Base-by-base conservation (phyloP, 805 yeast genomes). In the Teunomyces gatunensis region DNA sequence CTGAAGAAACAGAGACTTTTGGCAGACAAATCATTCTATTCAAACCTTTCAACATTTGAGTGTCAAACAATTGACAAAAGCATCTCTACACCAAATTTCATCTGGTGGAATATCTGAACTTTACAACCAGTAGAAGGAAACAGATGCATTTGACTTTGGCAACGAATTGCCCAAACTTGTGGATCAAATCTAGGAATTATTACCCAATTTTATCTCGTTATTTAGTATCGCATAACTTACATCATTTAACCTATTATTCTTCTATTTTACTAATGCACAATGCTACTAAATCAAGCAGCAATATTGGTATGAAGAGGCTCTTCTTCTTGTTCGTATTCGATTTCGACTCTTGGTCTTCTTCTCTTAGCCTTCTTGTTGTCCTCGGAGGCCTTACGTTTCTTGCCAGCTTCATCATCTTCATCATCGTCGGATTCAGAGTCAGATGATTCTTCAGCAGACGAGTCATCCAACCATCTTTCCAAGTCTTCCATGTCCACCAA, bases 401-500 rank as follows among this genome's bases (percentile, higher is more conserved):
- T 42, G 25, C 52, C 69, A 10, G 63, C 64, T 25, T 60, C 65
- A 13, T 55, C 61, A 12, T 69, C 78, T 3, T 67, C 73, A 28
- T 65, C 73, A 60, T 51, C 70, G 15, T 51, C 70, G 15, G 54
- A 63, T 35, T 62, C 69, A 5, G 58, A 60, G 32, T 69, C 83
- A 35, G 75, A 47, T 6, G 39, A 65, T 28, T 58, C 68, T 18
- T 51, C 54, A 40, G 64, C 76, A 47, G 68, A 56, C 3, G 69
- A 64, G 47, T 65, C 71, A 41, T 71, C 88, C 45, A 87, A 73
- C 97, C 97, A 92, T 67, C 81, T 84, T 68, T 91, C 94, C 54
- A 91, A 73, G 58, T 92, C 97, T 71, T 91, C 97, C 73, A 92
- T 80, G 62, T 94, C 97, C 21, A 89, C 96, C 57, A 89, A 71